Evolutionary conservation across 2,329 filamentous ascomycete species (phyloP).

Genomic region (Xylariaceae sp.): DNA sequence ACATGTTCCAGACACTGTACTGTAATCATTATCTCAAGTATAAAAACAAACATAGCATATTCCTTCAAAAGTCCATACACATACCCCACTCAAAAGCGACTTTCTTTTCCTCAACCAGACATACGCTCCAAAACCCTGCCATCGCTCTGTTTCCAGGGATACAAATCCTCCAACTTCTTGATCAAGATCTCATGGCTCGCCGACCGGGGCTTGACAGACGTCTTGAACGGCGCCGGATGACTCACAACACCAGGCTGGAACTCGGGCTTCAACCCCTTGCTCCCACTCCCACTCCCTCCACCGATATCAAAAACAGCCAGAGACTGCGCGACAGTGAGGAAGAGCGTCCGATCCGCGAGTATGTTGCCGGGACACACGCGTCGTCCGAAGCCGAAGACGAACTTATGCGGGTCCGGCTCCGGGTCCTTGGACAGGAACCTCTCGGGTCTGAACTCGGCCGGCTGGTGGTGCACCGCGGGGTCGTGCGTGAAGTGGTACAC

Average conservation of each 20-base stretch:
- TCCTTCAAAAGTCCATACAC: too few relatives aligned
- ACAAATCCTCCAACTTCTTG: constrained; percentile 6
- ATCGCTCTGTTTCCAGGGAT: constrained; percentile 14
- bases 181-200: constrained; percentile 23
- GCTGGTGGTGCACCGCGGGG: constrained; percentile 54
- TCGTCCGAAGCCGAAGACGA: constrained; percentile 34
- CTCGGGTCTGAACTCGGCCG: constrained; percentile 30
- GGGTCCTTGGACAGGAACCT: constrained; percentile 27
- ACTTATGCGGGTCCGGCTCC: constrained; percentile 23
- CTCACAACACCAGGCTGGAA: constrained; percentile 22
- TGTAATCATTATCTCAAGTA: too few relatives aligned
- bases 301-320: constrained; percentile 43
- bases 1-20: too few relatives aligned
- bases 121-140: constrained; percentile 5
- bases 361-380: constrained; percentile 32
- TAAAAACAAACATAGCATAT: too few relatives aligned
- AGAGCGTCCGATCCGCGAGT: constrained; percentile 31
- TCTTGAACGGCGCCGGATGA: constrained; percentile 23
- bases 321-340: constrained; percentile 34
- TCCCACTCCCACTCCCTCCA: constrained; percentile 27
- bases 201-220: constrained; percentile 20
- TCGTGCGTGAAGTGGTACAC: constrained; percentile 52
- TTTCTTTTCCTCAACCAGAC: background rate
- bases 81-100: too few relatives aligned
- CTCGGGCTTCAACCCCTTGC: constrained; percentile 12